Conservation (phyloP, 2,329 filamentous ascomycete genomes). For the Alternaria ventricosa region DNA sequence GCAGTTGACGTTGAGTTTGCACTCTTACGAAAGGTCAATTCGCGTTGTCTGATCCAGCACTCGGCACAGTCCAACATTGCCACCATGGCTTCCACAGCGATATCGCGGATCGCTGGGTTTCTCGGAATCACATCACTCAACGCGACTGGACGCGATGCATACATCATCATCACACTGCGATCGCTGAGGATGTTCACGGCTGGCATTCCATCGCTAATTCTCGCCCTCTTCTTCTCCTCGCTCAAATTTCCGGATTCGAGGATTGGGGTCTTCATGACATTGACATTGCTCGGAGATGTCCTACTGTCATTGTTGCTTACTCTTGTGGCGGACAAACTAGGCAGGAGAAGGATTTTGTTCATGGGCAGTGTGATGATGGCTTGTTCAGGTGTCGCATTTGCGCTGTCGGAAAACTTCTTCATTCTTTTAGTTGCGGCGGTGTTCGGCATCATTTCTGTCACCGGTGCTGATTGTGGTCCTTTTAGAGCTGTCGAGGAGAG, state of each 20-base stretch:
- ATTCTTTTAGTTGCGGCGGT: slow-evolving; percentile 46
- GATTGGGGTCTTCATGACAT: slow-evolving; percentile 51
- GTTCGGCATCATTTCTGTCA: slow-evolving; percentile 48
- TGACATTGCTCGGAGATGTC: slow-evolving; percentile 50
- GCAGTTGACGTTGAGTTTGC: background rate
- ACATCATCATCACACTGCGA: slow-evolving; percentile 52
- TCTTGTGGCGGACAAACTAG: slow-evolving; percentile 48
- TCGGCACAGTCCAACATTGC: background rate
- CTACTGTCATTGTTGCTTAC: slow-evolving; percentile 46
- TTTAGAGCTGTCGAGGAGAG: slow-evolving; percentile 47
- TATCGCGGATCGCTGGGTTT: slow-evolving; percentile 34
- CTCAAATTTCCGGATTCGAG: slow-evolving; percentile 44
- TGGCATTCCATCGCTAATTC: slow-evolving; percentile 47
- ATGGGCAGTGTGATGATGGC: slow-evolving; percentile 48
- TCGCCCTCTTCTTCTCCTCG: slow-evolving; percentile 48
- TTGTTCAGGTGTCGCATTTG: slow-evolving; percentile 44
- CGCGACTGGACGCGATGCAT: slow-evolving; percentile 45
- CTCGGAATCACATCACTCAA: slow-evolving; percentile 42
- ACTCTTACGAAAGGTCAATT: background rate
- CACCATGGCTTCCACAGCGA: slow-evolving; percentile 25
- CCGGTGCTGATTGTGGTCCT: slow-evolving; percentile 44
- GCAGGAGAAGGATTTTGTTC: slow-evolving; percentile 44
- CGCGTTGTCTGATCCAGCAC: background rate
- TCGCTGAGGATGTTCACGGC: slow-evolving; percentile 45
- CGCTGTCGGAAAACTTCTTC: slow-evolving; percentile 47